These are phyloP conservation scores for Silene coronaria DNA, from an alignment of 179 eudicot species.

Conservation along the genomic window DNA sequence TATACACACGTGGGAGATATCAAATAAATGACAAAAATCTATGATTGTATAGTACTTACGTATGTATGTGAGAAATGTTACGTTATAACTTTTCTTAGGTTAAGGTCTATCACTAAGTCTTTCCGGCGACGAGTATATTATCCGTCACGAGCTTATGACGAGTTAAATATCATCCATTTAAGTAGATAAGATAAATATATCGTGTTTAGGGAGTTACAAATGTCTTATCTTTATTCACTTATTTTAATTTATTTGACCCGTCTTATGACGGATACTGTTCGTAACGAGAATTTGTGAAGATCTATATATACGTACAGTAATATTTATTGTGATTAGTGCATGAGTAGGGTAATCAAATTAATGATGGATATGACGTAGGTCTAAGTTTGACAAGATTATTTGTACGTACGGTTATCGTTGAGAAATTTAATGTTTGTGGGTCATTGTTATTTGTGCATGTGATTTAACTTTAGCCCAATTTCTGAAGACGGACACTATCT, in stretches of 20 bases:
- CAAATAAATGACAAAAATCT: background rate
- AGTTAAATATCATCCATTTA: too few species aligned
- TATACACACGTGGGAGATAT: conserved; percentile 7
- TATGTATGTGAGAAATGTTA: too few species aligned
- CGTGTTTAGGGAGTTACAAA: too few species aligned
- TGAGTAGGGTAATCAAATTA: background rate
- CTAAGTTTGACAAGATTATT: background rate
- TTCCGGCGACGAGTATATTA: too few species aligned
- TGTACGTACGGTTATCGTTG: background rate
- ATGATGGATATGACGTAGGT: background rate
- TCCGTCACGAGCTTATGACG: too few species aligned
- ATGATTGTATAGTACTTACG: too few species aligned
- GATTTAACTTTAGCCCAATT: background rate
- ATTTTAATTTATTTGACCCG: too few species aligned
- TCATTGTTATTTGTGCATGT: background rate
- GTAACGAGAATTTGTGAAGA: too few species aligned
- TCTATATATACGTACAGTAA: background rate
- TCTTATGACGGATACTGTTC: too few species aligned
- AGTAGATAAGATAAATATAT: too few species aligned
- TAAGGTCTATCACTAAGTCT: background rate
- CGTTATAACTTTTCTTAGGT: too few species aligned
- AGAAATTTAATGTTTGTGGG: background rate
- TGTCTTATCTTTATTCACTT: too few species aligned
- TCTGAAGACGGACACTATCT: background rate
- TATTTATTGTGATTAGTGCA: background rate